Evolutionary conservation across 2,329 filamentous ascomycete genomes (phyloP).

Genomic region (Cordyceps militaris): DNA sequence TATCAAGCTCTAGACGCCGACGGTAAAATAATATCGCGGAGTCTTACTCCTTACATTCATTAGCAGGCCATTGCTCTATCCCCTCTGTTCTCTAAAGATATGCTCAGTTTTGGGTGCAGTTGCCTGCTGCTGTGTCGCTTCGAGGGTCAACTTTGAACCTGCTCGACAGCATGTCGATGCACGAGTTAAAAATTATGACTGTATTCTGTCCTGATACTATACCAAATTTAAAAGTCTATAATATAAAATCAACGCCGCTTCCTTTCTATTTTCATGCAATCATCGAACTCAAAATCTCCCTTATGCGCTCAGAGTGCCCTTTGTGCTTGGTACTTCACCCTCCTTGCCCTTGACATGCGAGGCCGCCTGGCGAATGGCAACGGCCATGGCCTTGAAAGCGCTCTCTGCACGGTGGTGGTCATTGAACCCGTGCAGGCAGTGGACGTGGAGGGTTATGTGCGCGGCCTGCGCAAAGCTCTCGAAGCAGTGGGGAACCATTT

Average conservation of each 20-base stretch:
- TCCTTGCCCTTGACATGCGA: constrained; percentile 69
- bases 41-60: no score
- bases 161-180: not conserved
- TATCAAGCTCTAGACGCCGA: not conserved
- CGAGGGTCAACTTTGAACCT: no score
- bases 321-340: constrained; percentile 91
- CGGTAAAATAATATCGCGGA: not conserved
- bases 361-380: constrained; percentile 75
- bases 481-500: constrained; percentile 96
- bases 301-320: constrained; percentile 72
- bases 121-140: no score
- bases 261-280: not conserved
- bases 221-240: not conserved
- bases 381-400: constrained; percentile 91
- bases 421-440: constrained; percentile 83
- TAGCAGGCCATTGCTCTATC: no score
- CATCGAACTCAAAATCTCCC: not conserved
- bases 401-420: constrained; percentile 96
- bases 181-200: no score
- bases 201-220: not conserved
- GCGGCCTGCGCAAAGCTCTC: constrained; percentile 90
- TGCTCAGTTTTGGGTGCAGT: no score
- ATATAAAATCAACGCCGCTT: not conserved
- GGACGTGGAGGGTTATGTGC: constrained; percentile 88
- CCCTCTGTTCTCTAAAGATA: not conserved